phyloP scores from a whole-genome alignment of 441 rosid species.

The Omphalea diandra region DNA sequence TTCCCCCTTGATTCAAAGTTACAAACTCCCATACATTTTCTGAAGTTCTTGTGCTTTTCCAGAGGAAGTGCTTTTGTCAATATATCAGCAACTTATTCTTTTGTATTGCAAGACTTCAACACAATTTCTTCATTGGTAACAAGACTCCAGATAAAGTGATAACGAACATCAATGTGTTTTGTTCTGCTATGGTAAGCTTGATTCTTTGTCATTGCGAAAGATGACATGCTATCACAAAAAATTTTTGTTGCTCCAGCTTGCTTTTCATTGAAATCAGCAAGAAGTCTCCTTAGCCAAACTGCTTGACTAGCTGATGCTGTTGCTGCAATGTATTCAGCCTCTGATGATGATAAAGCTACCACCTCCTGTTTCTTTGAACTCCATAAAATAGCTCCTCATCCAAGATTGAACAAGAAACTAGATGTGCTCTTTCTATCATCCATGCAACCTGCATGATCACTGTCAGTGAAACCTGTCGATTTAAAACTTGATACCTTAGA shows the following conservation, averaged over 20 bases:
- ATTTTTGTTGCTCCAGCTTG: background rate
- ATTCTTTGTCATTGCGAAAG: background rate
- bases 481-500: background rate
- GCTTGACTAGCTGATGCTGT: background rate
- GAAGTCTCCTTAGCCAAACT: conserved; percentile 4
- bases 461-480: background rate
- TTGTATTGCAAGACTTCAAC: background rate
- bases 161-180: background rate
- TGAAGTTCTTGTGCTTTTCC: background rate
- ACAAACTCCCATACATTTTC: background rate
- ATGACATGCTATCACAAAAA: background rate
- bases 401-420: background rate
- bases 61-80: background rate
- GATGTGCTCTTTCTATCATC: background rate
- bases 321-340: background rate
- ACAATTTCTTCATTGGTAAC: background rate
- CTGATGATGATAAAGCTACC: background rate
- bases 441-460: background rate
- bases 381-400: background rate
- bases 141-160: background rate
- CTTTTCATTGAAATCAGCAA: background rate
- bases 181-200: conserved; percentile 1
- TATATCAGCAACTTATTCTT: background rate
- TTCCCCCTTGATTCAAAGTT: background rate
- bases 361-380: background rate